These are phyloP conservation scores for Podospora bellae-mahoneyi DNA, from an alignment of 495 filamentous ascomycete genomes.

Conservation along the genomic window DNA sequence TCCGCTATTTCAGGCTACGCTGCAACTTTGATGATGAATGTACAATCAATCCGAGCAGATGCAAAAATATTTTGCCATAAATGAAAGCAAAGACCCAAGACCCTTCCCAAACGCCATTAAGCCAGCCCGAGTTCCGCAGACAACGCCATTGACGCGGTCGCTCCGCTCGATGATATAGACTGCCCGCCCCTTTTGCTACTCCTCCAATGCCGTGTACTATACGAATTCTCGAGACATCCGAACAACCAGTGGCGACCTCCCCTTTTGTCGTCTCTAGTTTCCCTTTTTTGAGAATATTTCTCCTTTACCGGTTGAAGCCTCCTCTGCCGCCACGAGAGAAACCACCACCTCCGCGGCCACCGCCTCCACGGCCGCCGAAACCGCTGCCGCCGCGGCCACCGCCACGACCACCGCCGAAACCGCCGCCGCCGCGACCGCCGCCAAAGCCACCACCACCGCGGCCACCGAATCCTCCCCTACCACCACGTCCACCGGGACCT, in stretches of 20 bases:
- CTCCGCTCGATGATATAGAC: conserved; percentile 19
- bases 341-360: conserved; percentile 25
- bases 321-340: conserved; percentile 17
- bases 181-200: conserved; percentile 1
- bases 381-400: conserved; percentile 21
- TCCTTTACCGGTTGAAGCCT: conserved; percentile 9
- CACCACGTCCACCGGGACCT: conserved; percentile 45
- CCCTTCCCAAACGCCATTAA: conserved; percentile 29
- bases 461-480: conserved; percentile 39
- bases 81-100: conserved; percentile 25
- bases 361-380: conserved; percentile 27
- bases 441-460: conserved; percentile 26
- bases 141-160: conserved; percentile 22
- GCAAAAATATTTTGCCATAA: conserved; percentile 13
- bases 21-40: neutral
- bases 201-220: neutral
- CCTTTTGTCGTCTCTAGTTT: neutral
- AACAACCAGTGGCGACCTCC: neutral
- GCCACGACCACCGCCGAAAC: conserved; percentile 26
- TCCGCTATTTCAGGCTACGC: conserved; percentile 9
- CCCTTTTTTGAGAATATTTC: neutral
- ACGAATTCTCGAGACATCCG: neutral
- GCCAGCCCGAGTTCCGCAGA: conserved; percentile 27
- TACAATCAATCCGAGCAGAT: conserved; percentile 12
- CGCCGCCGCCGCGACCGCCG: conserved; percentile 29